These are phyloP conservation scores for Candida bentonensis DNA, from an alignment of 805 yeast genomes.

Conservation along the genomic window DNA sequence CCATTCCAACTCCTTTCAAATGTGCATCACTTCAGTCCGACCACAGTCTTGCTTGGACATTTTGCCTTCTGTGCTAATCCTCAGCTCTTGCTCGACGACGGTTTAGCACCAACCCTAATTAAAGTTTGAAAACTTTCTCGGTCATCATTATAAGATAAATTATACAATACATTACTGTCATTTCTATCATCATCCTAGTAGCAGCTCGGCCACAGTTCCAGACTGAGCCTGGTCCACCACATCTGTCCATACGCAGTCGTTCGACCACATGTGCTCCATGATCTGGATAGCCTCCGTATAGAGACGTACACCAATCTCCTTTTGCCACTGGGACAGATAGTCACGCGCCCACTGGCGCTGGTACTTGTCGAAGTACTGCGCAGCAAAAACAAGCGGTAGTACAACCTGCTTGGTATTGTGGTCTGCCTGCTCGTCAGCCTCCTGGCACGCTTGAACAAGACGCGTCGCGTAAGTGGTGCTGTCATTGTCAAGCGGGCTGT, in stretches of 20 bases:
- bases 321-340: not conserved
- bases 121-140: too few relatives aligned
- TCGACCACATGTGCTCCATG: slow-evolving; percentile 1
- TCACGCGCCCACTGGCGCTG: not conserved
- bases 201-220: not conserved
- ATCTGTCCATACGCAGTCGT: not conserved
- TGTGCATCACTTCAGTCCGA: too few relatives aligned
- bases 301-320: not conserved
- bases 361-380: not conserved
- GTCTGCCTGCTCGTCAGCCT: not conserved
- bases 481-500: not conserved
- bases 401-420: slow-evolving; percentile 1
- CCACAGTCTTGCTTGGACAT: too few relatives aligned
- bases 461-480: not conserved
- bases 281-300: not conserved
- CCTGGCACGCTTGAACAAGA: not conserved
- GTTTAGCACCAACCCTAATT: too few relatives aligned
- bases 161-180: too few relatives aligned
- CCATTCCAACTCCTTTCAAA: too few relatives aligned
- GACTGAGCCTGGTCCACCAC: slow-evolving; percentile 1
- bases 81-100: too few relatives aligned
- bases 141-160: too few relatives aligned
- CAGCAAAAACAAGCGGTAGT: not conserved
- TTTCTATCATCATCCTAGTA: not conserved
- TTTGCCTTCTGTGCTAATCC: too few relatives aligned